phyloP scores from a whole-genome alignment of 2,329 filamentous ascomycete species.

The Coleophoma crateriformis region DNA sequence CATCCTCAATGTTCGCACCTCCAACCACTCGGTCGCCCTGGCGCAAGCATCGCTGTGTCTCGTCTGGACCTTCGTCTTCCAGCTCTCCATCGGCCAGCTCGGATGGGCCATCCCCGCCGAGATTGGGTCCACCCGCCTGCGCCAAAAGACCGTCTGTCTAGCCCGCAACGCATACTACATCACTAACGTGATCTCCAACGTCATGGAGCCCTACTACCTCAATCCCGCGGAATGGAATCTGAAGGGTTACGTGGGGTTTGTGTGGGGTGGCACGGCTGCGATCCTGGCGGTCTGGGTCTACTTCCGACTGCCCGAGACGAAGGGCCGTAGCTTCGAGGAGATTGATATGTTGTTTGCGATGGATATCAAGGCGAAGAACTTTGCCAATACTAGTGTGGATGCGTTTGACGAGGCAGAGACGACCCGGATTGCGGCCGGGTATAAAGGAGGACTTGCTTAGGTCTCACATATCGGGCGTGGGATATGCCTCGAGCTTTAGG shows the following conservation, averaged over 20 bases:
- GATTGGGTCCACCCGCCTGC: conserved; percentile 28
- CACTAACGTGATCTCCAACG: conserved; percentile 23
- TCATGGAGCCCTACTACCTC: conserved; percentile 32
- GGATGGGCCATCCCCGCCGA: conserved; percentile 29
- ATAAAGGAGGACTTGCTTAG: no score
- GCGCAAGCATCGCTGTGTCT: conserved; percentile 22
- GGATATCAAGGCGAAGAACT: conserved; percentile 24
- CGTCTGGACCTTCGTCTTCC: conserved; percentile 22
- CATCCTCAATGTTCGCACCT: conserved; percentile 16
- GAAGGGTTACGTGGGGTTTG: conserved; percentile 40
- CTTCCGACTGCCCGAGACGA: conserved; percentile 34
- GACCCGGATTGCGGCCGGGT: not conserved
- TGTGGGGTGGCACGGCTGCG: conserved; percentile 33
- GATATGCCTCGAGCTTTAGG: no score
- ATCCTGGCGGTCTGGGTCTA: conserved; percentile 31
- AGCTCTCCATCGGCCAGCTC: conserved; percentile 32
- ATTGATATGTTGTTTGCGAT: conserved; percentile 38
- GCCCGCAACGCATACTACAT: conserved; percentile 29
- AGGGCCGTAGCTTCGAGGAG: conserved; percentile 35
- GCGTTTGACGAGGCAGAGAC: not conserved
- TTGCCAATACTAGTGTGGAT: conserved; percentile 3
- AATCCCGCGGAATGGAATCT: conserved; percentile 40
- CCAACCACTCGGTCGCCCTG: conserved; percentile 7
- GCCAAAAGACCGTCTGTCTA: conserved; percentile 22
- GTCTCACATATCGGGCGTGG: no score